Base-by-base conservation (phyloP, 2,329 filamentous ascomycete genomes). In the Talaromyces islandicus region DNA sequence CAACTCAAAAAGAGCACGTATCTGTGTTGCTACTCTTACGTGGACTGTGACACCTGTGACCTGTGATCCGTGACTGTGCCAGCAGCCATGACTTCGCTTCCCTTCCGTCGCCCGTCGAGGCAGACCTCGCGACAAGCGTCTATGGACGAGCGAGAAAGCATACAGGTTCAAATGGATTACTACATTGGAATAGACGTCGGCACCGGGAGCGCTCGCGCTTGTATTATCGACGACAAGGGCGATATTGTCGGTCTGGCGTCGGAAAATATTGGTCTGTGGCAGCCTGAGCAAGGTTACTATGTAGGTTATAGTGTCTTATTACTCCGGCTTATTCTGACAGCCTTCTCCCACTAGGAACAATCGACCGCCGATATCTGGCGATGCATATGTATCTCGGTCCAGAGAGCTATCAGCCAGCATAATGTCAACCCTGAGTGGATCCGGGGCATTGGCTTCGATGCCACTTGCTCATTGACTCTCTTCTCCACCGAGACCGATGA, bases 281-380 rank as follows among this genome's bases (percentile, higher is more conserved):
- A 92, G 75, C 88, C 89, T 12, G 81, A 90, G 72, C 84, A 83
- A 32, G 88, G 88, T 59, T 89, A 88, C 69, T 92, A 92, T 76
- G 88, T 89, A 77, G 53, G 83, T 69, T n/a, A 29, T 89, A 77
- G 46, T 25, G 38, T 54, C 7, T 41, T 57, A 30, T 6, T 3
- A 21, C 17, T 35, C 19, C 5, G 38, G 25, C 43, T 32, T 11
- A 38, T 29, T 19, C 35, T 60, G 30, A 61, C 35, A n/a, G 35
- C 17, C 17, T 6, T n/a, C 30, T 50, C 21, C 14, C 21, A 41
- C 9, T 62, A 89, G 92, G 94, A 99, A 80, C 94, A 99, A 93
- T 97, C 93, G 17, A 97, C 94, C 0, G 90, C 87, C 56, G 91
- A 99, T 75, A 99, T 99, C 71, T 99, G 94, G 94, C 84, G 87